Evolutionary conservation across 73 alveolate genomes (phyloP).

Genomic region (Symbiodinium pilosum): DNA sequence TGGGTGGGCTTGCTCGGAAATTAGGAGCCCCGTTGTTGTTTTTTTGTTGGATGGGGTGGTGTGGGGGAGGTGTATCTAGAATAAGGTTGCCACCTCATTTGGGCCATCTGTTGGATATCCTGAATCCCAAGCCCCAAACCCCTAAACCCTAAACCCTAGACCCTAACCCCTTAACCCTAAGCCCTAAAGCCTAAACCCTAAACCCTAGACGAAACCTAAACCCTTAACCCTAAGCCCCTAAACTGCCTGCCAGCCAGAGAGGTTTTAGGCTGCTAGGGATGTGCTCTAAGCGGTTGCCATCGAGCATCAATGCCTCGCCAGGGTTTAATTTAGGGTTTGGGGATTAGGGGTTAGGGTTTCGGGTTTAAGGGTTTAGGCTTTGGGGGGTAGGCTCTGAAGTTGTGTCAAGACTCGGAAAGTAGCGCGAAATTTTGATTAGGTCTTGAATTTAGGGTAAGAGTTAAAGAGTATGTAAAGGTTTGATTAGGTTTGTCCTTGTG

Average conservation of each 20-base stretch:
- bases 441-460: too few species aligned
- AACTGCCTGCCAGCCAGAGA: slow-evolving; percentile 39
- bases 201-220: not conserved
- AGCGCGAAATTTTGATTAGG: too few species aligned
- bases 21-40: too few species aligned
- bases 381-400: not conserved
- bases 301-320: slow-evolving; percentile 18
- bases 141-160: not conserved
- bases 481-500: too few species aligned
- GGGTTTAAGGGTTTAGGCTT: not conserved
- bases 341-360: not conserved
- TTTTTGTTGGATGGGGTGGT: too few species aligned
- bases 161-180: not conserved
- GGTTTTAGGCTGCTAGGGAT: slow-evolving; percentile 73
- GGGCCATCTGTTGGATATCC: too few species aligned
- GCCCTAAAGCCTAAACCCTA: not conserved
- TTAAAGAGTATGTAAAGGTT: too few species aligned
- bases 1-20: too few species aligned
- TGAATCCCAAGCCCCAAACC: not conserved
- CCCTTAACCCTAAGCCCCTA: not conserved
- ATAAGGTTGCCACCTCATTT: too few species aligned
- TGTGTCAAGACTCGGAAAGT: too few species aligned
- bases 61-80: too few species aligned
- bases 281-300: slow-evolving; percentile 60
- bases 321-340: not conserved